phyloP scores from a whole-genome alignment of 2,329 filamentous ascomycete species.

The Aspergillus fumigatiaffinis region DNA sequence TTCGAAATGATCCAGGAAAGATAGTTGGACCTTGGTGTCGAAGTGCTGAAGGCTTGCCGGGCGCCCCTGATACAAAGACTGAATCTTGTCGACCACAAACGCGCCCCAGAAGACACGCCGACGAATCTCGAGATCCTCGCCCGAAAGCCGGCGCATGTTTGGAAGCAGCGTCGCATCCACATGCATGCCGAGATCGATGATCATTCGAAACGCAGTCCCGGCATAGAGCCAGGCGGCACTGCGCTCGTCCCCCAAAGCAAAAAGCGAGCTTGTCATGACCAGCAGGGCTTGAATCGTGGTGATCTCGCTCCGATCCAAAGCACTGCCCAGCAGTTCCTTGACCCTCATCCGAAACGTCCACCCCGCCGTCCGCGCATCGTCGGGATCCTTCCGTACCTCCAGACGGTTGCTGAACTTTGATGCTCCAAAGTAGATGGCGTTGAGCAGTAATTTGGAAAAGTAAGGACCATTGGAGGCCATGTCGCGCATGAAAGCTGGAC shows the following conservation, averaged over 20 bases:
- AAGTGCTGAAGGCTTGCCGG: constrained; percentile 44
- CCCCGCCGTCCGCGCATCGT: constrained; percentile 48
- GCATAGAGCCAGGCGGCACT: constrained; percentile 53
- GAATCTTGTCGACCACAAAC: constrained; percentile 48
- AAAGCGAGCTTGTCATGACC: constrained; percentile 50
- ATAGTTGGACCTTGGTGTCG: constrained; percentile 46
- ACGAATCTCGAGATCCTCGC: constrained; percentile 28
- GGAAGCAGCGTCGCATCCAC: constrained; percentile 24
- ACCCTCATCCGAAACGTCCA: constrained; percentile 48
- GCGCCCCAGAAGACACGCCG: constrained; percentile 34
- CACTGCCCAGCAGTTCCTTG: constrained; percentile 44
- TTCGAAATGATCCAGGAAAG: constrained; percentile 40
- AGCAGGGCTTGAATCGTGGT: constrained; percentile 54
- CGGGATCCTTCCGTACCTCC: constrained; percentile 44
- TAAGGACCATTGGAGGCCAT: constrained; percentile 2
- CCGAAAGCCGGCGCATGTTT: constrained; percentile 17
- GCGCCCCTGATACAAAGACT: constrained; percentile 53
- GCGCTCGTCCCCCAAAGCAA: constrained; percentile 48
- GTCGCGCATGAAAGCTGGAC: constrained; percentile 49
- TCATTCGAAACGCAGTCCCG: constrained; percentile 50
- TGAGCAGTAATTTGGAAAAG: constrained; percentile 33
- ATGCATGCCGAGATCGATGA: constrained; percentile 51
- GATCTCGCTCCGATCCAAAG: constrained; percentile 48
- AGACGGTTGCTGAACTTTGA: constrained; percentile 46
- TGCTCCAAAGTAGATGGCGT: constrained; percentile 48